A percentile compares a stretch with the other conserved stretches of the same genome.
Conservation (phyloP, 1,139 yeast genomes). For the Blastobotrys malaysiensis region DNA sequence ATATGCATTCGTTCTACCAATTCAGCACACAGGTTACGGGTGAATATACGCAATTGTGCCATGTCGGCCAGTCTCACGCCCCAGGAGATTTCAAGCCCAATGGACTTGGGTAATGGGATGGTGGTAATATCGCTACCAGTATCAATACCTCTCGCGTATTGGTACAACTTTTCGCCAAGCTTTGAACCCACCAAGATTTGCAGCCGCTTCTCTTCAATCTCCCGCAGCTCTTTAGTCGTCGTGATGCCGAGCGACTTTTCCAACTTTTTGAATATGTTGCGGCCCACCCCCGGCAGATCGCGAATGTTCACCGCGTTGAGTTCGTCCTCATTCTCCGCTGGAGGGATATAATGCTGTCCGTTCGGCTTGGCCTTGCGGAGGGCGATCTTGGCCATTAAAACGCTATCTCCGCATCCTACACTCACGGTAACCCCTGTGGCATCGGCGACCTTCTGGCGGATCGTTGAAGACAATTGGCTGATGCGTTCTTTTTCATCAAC, state of each 20-base stretch:
- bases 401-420: constrained; percentile 68
- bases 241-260: constrained; percentile 23
- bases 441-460: constrained; percentile 42
- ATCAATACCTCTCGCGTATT: constrained; percentile 65
- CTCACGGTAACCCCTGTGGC: constrained; percentile 54
- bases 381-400: constrained; percentile 75
- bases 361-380: constrained; percentile 73
- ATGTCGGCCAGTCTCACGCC: constrained; percentile 70
- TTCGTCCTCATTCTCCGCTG: constrained; percentile 10
- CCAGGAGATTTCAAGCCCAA: constrained; percentile 88
- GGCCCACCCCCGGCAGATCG: constrained; percentile 85
- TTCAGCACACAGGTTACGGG: constrained; percentile 55
- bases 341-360: constrained; percentile 44
- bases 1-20: constrained; percentile 46
- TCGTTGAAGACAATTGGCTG: constrained; percentile 12
- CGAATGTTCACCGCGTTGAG: constrained; percentile 43
- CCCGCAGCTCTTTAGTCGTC: constrained; percentile 38
- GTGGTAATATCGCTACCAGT: constrained; percentile 44
- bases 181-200: constrained; percentile 55
- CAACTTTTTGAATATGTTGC: constrained; percentile 45
- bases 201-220: constrained; percentile 37
- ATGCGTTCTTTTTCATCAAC: constrained; percentile 16
- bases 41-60: constrained; percentile 58
- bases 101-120: constrained; percentile 57
- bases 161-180: constrained; percentile 58